These are phyloP conservation scores for Debaryomyces psychrophilus DNA, from an alignment of 1,139 yeast species.

Conservation along the genomic window DNA sequence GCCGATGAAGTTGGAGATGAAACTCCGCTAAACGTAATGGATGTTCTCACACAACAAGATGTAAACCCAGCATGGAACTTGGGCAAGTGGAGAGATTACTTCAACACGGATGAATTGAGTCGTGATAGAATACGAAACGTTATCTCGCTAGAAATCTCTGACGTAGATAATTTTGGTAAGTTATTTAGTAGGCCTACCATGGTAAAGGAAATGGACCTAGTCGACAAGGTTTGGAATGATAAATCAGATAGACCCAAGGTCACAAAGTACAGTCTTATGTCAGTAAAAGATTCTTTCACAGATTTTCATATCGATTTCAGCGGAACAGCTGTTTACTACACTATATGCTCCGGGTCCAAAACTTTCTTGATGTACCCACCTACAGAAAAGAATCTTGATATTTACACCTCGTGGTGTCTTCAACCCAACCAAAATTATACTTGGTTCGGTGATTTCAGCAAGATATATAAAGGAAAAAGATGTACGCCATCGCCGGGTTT, in stretches of 20 bases:
- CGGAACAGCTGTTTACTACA: slow-evolving; percentile 90
- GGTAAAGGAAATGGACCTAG: slow-evolving; percentile 71
- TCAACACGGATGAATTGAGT: slow-evolving; percentile 42
- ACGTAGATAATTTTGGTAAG: slow-evolving; percentile 52
- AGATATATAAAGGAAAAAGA: slow-evolving; percentile 27
- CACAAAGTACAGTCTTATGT: slow-evolving; percentile 84
- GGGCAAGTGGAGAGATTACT: slow-evolving; percentile 76
- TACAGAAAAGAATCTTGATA: slow-evolving; percentile 56
- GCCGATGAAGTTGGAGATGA: slow-evolving; percentile 66
- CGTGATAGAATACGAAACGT: slow-evolving; percentile 79
- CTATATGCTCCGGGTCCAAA: slow-evolving; percentile 72
- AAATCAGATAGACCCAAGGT: slow-evolving; percentile 62
- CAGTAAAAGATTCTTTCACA: slow-evolving; percentile 77
- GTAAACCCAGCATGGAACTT: slow-evolving; percentile 67
- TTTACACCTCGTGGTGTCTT: slow-evolving; percentile 74
- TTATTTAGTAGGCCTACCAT: slow-evolving; percentile 62
- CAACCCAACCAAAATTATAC: slow-evolving; percentile 61
- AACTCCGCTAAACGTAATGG: slow-evolving; percentile 79
- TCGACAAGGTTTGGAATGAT: slow-evolving; percentile 63
- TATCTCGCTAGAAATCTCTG: slow-evolving; percentile 76
- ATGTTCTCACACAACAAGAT: slow-evolving; percentile 79
- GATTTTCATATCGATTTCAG: slow-evolving; percentile 93
- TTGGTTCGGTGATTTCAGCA: slow-evolving; percentile 65
- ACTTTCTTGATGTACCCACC: slow-evolving; percentile 82
- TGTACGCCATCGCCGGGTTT: slow-evolving; percentile 51